A percentile compares a stretch with the other conserved stretches of the same genome.
phyloP scores from a whole-genome alignment of 2,329 filamentous ascomycete genomes.

The Verticillium zaregamsianum region DNA sequence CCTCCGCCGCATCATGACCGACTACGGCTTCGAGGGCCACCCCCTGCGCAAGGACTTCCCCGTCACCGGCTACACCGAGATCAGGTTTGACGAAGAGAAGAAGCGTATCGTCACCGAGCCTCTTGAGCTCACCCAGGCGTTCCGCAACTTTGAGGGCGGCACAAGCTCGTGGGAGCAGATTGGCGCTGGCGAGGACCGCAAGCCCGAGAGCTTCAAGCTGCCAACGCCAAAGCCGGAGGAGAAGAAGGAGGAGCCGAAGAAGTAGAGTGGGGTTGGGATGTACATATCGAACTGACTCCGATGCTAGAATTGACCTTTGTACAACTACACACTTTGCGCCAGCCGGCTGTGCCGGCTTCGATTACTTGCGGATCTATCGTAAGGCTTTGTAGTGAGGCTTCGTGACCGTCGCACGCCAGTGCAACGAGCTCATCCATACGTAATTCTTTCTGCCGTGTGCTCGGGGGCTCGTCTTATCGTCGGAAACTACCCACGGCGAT shows the following conservation, averaged over 20 bases:
- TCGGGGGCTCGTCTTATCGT: too few species aligned
- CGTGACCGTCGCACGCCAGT: too few species aligned
- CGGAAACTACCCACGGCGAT: too few species aligned
- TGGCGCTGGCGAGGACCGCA: slow-evolving; percentile 68
- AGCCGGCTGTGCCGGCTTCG: background rate
- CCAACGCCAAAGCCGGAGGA: slow-evolving; percentile 94
- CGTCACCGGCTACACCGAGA: slow-evolving; percentile 94
- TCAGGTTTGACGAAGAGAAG: slow-evolving; percentile 98
- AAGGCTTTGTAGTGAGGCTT: too few species aligned
- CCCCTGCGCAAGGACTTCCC: slow-evolving; percentile 97
- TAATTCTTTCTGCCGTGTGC: too few species aligned
- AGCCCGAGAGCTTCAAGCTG: slow-evolving; percentile 85
- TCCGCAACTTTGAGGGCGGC: slow-evolving; percentile 95
- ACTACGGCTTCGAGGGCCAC: slow-evolving; percentile 98
- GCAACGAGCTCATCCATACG: too few species aligned
- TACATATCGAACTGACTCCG: slow-evolving; percentile 12
- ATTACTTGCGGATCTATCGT: background rate
- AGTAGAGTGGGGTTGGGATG: slow-evolving; percentile 49
- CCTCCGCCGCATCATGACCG: slow-evolving; percentile 95
- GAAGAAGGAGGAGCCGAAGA: slow-evolving; percentile 87
- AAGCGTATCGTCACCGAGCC: slow-evolving; percentile 99
- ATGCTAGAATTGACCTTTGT: slow-evolving; percentile 6
- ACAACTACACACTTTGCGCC: slow-evolving; percentile 4
- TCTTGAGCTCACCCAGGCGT: slow-evolving; percentile 94
- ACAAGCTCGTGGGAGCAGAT: slow-evolving; percentile 66